Base-by-base conservation (phyloP, 768 basidiomycete genomes). In the Rhizopogon vinicolor region DNA sequence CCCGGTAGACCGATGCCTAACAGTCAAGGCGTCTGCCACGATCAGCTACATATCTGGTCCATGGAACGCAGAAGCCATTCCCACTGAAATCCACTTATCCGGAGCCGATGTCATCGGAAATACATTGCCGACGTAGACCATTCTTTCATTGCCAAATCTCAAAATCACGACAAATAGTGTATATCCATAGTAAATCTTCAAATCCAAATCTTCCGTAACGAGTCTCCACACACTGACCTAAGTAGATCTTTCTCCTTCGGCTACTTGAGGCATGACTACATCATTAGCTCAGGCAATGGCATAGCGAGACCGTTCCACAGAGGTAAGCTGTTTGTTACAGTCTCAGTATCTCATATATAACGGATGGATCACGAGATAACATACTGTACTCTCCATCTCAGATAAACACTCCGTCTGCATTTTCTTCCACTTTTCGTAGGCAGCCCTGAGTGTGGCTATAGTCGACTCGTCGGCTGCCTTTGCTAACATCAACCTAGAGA, bases 351-450 rank as follows among this genome's bases (percentile, higher is more conserved):
- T 16, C 33, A 35, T 13, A 13, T 19, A 35, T 7, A 14, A 48
- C 7, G 22, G 16, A 25, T 19, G 16, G 16, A 37, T 48, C 19
- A 49, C 13, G 14, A 49, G 19, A 37, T 6, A 5, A 66, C 72
- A 49, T 58, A 77, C 76, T 72, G 73, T 70, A 41, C 65, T 60
- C 42, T 74, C 71, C 39, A 75, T 51, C 57, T 72, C 71, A 19
- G 62, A 63, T 54, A 78, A 60, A 31, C 64, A 67, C 22, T 70
- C 64, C 61, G 65, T 59, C 56, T 78, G 74, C 7, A 58, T 54
- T n/a, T 71, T 65, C 13, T 65, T 68, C 48, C 75, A 58, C 35
- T 61, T 59, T 19, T 63, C 62, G 51, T 73, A 73, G 9, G 63
- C 57, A 0, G 62, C 60, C 54, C 71, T 71, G 53, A 78, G 63